Base-by-base conservation (phyloP, 495 filamentous ascomycete genomes). In the Penicillium malachiteum region DNA sequence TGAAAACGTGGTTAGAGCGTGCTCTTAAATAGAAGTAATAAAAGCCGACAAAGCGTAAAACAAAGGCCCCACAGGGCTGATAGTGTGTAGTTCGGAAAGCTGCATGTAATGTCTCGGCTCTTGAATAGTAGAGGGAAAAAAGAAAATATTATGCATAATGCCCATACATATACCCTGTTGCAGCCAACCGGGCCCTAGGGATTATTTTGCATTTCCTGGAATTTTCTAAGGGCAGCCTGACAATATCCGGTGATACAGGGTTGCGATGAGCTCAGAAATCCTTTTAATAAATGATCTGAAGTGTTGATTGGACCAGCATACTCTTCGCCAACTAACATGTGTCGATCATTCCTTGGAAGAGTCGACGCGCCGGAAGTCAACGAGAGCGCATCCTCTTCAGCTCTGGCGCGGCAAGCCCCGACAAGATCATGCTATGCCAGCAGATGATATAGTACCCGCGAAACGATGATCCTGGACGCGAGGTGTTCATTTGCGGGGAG, bases 171-270 rank as follows among this genome's bases (percentile, higher is more conserved):
- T 50, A 50, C 17, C 33, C 13, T 41, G 3, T 37, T 37, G 8
- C 34, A 13, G 26, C 21, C 12, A 3, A 46, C 43, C 30, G 12
- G 3, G 21, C 26, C n/a, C 43, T 11, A 32, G 26, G 12, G 14
- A 13, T 12, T 14, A 2, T 4, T 26, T 4, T 8, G 16, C 46
- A 12, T 26, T 49, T 26, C 46, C 46, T 32, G 26, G 26, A 49
- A 32, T 46, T 32, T 46, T 26, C 4, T 26, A 26, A 14, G 57
- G 57, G 65, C 58, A 66, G 55, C 50, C 49, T 68, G 65, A 68
- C 60, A 32, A 31, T 57, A 39, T 50, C 65, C 52, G 40, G 65
- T 68, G 65, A 68, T 66, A 39, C 26, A 54, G 14, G 32, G 45
- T 54, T 42, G 52, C 55, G 39, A 64, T 52, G 54, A 56, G 46